Base-by-base conservation (phyloP, 495 filamentous ascomycete species). In the Hyaloscypha variabilis region DNA sequence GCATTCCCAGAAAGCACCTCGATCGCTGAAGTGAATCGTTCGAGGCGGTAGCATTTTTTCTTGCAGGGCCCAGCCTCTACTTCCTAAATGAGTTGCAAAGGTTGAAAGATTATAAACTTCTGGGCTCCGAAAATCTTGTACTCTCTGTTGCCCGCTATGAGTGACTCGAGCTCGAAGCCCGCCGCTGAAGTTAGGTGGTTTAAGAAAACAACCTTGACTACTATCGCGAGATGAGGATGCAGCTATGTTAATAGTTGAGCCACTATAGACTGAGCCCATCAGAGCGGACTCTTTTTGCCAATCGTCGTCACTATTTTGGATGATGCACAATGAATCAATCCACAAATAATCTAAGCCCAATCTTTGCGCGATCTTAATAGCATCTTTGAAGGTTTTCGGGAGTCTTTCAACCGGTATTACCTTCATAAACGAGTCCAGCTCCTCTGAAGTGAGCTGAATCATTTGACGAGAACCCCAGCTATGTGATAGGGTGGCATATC, bases 231-330 rank as follows among this genome's bases (percentile, higher is more conserved):
- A 34, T 3, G 59, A 52, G 21, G 36, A 49, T 26, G 36, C 49
- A 42, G 61, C 61, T 55, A 50, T 39, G 23, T 23, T 56, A 30
- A 42, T 63, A 24, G 23, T 21, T 28, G 29, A 54, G 29, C 31
- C 49, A 39, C 42, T 19, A 26, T 63, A 63, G n/a, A 63, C 49
- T 39, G 31, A 63, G 10, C 70, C 26, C 71, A 73, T 73, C 31
- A 50, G 24, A 8, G 54, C 46, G 36, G 67, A 53, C 29, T 73
- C 71, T 28, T 56, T 42, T 55, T 54, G 29, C 70, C 70, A 72
- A 58, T 73, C 67, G 34, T 76, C 74, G 57, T 76, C 72, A 54
- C 74, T n/a, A 72, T 66, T 24, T 52, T 52, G 49, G 17, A 52
- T 52, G 49, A 52, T 52, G 66, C 71, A 73, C 11, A 73, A 53